Evolutionary conservation across 805 yeast species (phyloP).

Genomic region (Wickerhamomyces bisporus): DNA sequence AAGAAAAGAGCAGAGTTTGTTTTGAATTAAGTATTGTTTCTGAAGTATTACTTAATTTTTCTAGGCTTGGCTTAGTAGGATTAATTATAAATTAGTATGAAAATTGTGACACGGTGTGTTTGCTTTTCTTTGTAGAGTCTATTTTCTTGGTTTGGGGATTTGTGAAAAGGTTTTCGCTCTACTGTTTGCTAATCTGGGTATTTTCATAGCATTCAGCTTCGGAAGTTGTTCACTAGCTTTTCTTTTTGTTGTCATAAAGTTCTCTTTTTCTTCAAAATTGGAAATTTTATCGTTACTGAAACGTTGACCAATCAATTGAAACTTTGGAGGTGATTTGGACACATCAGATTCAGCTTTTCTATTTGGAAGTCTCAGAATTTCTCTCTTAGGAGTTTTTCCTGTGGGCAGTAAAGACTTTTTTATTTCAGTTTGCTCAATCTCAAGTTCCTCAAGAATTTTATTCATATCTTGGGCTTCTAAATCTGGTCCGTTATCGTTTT

Average conservation of each 20-base stretch:
- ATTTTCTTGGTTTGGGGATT: not conserved
- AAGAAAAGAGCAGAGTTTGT: too few relatives aligned
- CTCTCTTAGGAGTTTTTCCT: conserved; percentile 27
- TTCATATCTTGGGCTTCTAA: conserved; percentile 18
- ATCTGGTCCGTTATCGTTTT: conserved; percentile 9
- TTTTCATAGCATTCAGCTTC: conserved; percentile 1
- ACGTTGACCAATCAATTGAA: conserved; percentile 23
- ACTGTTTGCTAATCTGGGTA: conserved; percentile 6
- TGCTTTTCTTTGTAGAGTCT: too few relatives aligned
- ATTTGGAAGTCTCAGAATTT: conserved; percentile 12
- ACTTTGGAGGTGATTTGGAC: conserved; percentile 22
- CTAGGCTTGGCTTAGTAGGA: too few relatives aligned
- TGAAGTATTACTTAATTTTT: too few relatives aligned
- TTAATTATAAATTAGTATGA: too few relatives aligned
- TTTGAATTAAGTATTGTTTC: too few relatives aligned
- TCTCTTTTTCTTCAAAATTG: conserved; percentile 8
- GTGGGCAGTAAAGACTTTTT: conserved; percentile 22
- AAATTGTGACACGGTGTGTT: too few relatives aligned
- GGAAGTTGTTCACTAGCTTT: conserved; percentile 7
- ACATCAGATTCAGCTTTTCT: conserved; percentile 1
- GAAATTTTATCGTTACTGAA: conserved; percentile 6
- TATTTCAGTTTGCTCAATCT: conserved; percentile 21
- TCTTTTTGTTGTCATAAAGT: conserved; percentile 6
- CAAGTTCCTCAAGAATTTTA: conserved; percentile 20
- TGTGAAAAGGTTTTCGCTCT: too few relatives aligned